Evolutionary conservation across 78 protist genomes (phyloP).

Genomic region (Anaeramoeba flamelloides): DNA sequence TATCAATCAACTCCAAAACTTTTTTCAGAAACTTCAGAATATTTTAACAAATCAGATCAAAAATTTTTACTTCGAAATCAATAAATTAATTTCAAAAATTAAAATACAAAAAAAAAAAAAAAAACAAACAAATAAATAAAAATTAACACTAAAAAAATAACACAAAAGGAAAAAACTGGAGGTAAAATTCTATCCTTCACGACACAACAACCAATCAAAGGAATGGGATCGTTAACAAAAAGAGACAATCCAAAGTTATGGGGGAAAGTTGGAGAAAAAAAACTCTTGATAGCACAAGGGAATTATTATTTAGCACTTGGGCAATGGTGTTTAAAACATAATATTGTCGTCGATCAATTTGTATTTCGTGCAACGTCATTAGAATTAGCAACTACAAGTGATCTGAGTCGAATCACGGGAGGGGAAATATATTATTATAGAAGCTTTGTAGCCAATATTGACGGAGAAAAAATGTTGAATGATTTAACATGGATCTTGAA

Average conservation of each 20-base stretch:
- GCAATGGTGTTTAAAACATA: not conserved
- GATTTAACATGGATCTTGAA: not conserved
- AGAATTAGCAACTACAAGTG: not conserved
- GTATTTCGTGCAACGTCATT: not conserved
- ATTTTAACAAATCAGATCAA: too few relatives aligned
- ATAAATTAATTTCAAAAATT: too few relatives aligned
- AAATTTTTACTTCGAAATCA: too few relatives aligned
- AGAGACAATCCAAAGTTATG: not conserved
- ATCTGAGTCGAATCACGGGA: not conserved
- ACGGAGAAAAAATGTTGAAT: not conserved
- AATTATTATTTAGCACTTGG: not conserved
- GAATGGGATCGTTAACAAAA: not conserved
- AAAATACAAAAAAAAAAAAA: too few relatives aligned
- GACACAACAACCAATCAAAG: not conserved
- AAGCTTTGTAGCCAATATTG: not conserved
- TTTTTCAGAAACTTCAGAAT: too few relatives aligned
- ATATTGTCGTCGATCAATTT: not conserved
- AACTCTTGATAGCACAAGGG: not conserved
- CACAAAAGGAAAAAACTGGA: not conserved
- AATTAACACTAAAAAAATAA: not conserved
- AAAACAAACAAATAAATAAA: too few relatives aligned
- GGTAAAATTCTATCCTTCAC: not conserved
- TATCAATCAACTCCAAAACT: too few relatives aligned
- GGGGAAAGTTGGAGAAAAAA: not conserved
- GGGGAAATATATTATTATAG: not conserved